phyloP scores from a whole-genome alignment of 2,329 filamentous ascomycete genomes.

The Hypoxylon rubiginosum region DNA sequence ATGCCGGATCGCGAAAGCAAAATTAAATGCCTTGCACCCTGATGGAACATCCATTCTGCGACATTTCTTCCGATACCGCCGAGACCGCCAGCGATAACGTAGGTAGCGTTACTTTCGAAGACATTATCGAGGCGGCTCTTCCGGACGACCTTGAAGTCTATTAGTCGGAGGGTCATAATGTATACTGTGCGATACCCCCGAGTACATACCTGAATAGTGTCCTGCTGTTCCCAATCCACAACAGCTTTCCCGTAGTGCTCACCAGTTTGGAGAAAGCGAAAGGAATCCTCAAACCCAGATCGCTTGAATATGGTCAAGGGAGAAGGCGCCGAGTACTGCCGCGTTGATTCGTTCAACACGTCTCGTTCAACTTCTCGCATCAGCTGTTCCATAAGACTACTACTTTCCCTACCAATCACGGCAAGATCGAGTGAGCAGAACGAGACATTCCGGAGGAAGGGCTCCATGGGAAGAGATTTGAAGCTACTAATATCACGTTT shows the following conservation, averaged over 20 bases:
- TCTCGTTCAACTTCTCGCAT: not conserved
- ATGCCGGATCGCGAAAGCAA: slow-evolving; percentile 46
- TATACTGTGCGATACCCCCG: too few species aligned
- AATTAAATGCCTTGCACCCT: slow-evolving; percentile 48
- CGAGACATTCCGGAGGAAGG: slow-evolving; percentile 10
- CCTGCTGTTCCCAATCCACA: slow-evolving; percentile 3
- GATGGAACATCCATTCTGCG: slow-evolving; percentile 32
- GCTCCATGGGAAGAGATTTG: slow-evolving; percentile 42
- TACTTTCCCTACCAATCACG: not conserved
- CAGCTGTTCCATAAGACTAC: not conserved
- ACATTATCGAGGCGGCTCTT: not conserved
- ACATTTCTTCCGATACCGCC: slow-evolving; percentile 45
- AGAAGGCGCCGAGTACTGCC: not conserved
- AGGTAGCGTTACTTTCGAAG: slow-evolving; percentile 39
- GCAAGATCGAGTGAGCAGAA: slow-evolving; percentile 1
- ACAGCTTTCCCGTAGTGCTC: slow-evolving; percentile 29
- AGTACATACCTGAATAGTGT: not conserved
- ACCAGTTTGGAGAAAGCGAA: slow-evolving; percentile 23
- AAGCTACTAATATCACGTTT: slow-evolving; percentile 32
- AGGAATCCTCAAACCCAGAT: slow-evolving; percentile 10
- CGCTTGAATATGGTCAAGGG: slow-evolving; percentile 10
- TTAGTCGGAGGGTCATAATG: too few species aligned
- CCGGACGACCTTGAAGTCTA: too few species aligned
- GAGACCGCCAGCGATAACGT: slow-evolving; percentile 51
- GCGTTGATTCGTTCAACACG: not conserved